Conservation (phyloP, 2,329 filamentous ascomycete genomes). For the Fusarium anguioides region DNA sequence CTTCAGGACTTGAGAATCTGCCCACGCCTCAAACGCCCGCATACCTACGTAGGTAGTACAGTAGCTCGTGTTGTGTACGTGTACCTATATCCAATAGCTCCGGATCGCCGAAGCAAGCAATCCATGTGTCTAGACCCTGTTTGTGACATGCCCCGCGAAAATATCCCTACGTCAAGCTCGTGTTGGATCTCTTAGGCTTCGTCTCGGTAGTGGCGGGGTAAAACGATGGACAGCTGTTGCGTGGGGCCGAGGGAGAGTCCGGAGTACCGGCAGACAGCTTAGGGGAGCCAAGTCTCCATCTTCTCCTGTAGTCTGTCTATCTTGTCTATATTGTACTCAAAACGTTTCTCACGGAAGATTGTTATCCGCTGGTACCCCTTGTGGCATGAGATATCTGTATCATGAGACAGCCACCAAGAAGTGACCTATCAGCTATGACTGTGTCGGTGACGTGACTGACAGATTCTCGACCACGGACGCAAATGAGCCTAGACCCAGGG, state of each 20-base stretch:
- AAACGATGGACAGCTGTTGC: background rate
- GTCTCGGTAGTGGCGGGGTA: constrained; percentile 42
- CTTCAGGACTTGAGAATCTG: constrained; percentile 14
- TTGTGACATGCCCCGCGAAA: constrained; percentile 20
- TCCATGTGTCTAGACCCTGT: constrained; percentile 15
- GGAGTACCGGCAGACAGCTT: constrained; percentile 22
- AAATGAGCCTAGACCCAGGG: constrained; percentile 5
- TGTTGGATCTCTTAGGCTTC: constrained; percentile 8
- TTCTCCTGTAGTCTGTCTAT: background rate
- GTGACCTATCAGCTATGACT: constrained; percentile 30
- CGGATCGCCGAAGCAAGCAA: constrained; percentile 37
- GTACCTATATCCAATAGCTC: constrained; percentile 21
- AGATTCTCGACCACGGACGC: background rate
- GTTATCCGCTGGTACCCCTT: background rate
- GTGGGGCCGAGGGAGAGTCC: constrained; percentile 14
- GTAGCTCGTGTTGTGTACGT: constrained; percentile 15
- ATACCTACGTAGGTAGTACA: too few species aligned
- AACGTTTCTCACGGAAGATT: background rate
- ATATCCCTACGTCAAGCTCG: constrained; percentile 3
- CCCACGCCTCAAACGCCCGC: constrained; percentile 2
- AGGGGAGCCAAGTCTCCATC: background rate
- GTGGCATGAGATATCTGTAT: constrained; percentile 13
- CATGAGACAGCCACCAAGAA: constrained; percentile 11
- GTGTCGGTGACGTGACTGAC: constrained; percentile 23
- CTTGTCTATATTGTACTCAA: background rate